phyloP scores from a whole-genome alignment of 768 basidiomycete species.

The Macrolepiota dolichaula region DNA sequence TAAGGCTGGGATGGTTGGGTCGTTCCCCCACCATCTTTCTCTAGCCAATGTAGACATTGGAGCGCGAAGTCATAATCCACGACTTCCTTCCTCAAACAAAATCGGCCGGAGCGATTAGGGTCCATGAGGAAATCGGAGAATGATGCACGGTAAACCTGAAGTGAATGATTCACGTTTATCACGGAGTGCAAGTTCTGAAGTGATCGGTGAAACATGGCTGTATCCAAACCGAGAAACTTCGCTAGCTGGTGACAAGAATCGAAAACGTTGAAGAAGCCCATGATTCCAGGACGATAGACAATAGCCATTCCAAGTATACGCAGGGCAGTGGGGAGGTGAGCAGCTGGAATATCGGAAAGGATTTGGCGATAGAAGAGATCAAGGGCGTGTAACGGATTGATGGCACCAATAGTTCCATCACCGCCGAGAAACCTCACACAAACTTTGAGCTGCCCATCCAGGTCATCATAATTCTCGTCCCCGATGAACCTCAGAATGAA shows the following conservation, averaged over 20 bases:
- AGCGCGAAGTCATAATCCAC: not conserved
- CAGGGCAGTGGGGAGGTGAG: not conserved
- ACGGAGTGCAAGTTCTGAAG: not conserved
- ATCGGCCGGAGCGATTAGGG: not conserved
- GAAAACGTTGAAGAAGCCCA: not conserved
- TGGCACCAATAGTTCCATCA: not conserved
- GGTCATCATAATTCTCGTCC: not conserved
- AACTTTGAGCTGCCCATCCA: not conserved
- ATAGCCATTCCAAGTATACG: not conserved
- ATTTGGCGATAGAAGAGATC: slow-evolving; percentile 1
- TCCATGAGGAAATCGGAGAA: not conserved
- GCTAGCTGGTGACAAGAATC: not conserved
- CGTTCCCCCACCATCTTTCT: no score
- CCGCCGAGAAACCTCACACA: not conserved
- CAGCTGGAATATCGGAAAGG: not conserved
- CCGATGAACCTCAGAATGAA: not conserved
- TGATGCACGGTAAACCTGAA: not conserved
- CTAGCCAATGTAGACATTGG: not conserved
- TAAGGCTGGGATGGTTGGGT: no score
- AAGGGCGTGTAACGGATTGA: not conserved
- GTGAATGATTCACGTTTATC: not conserved
- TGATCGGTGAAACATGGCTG: not conserved
- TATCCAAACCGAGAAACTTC: not conserved
- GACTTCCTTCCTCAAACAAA: not conserved
- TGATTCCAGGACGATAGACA: not conserved